These are phyloP conservation scores for Suaeda aralocaspica DNA, from an alignment of 148 eudicot species.

Conservation along the genomic window DNA sequence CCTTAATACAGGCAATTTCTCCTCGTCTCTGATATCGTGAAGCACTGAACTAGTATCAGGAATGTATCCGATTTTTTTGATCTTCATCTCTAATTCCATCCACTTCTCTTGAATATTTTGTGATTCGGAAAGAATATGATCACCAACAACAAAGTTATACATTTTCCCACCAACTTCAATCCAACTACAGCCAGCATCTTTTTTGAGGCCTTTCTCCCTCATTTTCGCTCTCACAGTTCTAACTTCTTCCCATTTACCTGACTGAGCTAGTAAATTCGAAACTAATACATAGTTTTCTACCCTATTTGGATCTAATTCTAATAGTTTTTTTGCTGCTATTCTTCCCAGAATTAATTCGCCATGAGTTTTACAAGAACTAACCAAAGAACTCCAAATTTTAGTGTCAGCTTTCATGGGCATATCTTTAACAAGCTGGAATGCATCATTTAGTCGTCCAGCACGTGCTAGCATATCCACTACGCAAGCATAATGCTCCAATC, in stretches of 20 bases:
- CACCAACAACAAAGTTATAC: slow-evolving; percentile 42
- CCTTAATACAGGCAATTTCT: slow-evolving; percentile 19
- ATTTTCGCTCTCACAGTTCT: slow-evolving; percentile 43
- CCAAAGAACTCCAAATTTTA: slow-evolving; percentile 57
- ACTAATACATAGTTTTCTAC: slow-evolving; percentile 44
- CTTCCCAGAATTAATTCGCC: slow-evolving; percentile 39
- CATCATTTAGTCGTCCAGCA: slow-evolving; percentile 48
- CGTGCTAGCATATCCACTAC: slow-evolving; percentile 67
- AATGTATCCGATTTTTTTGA: slow-evolving; percentile 20
- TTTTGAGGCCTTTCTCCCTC: slow-evolving; percentile 42
- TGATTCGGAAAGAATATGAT: slow-evolving; percentile 26
- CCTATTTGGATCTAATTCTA: slow-evolving; percentile 41
- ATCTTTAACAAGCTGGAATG: slow-evolving; percentile 38
- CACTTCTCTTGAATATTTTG: slow-evolving; percentile 29
- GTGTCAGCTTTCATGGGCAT: slow-evolving; percentile 58
- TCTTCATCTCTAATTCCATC: slow-evolving; percentile 38
- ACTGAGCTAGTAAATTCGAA: slow-evolving; percentile 54
- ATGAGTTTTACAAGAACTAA: slow-evolving; percentile 48
- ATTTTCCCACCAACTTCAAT: slow-evolving; percentile 44
- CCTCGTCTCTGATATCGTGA: slow-evolving; percentile 31
- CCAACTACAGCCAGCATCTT: slow-evolving; percentile 61
- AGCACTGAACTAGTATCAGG: slow-evolving; percentile 45
- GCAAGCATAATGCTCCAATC: slow-evolving; percentile 67
- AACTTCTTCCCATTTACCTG: slow-evolving; percentile 57
- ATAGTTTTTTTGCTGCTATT: slow-evolving; percentile 42